Base-by-base conservation (phyloP, 2,329 filamentous ascomycete species). In the Volutella citrinella region DNA sequence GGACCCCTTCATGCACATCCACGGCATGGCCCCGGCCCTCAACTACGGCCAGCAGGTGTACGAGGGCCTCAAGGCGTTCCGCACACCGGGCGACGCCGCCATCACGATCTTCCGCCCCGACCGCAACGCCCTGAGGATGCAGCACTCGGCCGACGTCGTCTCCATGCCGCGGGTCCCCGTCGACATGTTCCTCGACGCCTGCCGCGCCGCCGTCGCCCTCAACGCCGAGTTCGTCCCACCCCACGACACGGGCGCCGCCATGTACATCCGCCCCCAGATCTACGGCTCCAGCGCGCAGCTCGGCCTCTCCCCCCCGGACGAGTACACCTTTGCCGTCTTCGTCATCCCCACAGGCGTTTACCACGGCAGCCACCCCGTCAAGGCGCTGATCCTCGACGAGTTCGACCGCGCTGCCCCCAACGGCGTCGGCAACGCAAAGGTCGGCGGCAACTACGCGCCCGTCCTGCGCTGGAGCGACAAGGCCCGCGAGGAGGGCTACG, bases 11-110 rank as follows among this genome's bases (percentile, higher is more conserved):
- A 78, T 97, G 52, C 82, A 82, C 48, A 81, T 97, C 57, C 91
- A 97, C 65, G 93, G 91, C 63, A 93, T 98, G 87, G 83, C 90
- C 0, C 90, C 93, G 0, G 91, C 81, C 26, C 78, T 97, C 47
- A 98, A 98, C 74, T 98, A 98, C 63, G 89, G 91, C 38, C 89
- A 95, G 60, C 93, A 97, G 69, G 91, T 88, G 54, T 98, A 95
- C 71, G 93, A 98, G 63, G 93, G 93, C n/a, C 80, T 97, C 60
- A 97, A 97, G 66, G 90, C 91, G 35, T 96, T 96, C 76, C 88
- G 91, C 44, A 71, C 74, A 4, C 85, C 88, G 13, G 69, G 75
- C 38, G 78, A 84, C 60, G 59, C 71, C 40, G 65, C 67, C 40
- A 90, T 97, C 66, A 79, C 81, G 59, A 78, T 97, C 61, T 97